Conservation (phyloP, 768 basidiomycete species). For the Pleurotus salmoneostramineus region DNA sequence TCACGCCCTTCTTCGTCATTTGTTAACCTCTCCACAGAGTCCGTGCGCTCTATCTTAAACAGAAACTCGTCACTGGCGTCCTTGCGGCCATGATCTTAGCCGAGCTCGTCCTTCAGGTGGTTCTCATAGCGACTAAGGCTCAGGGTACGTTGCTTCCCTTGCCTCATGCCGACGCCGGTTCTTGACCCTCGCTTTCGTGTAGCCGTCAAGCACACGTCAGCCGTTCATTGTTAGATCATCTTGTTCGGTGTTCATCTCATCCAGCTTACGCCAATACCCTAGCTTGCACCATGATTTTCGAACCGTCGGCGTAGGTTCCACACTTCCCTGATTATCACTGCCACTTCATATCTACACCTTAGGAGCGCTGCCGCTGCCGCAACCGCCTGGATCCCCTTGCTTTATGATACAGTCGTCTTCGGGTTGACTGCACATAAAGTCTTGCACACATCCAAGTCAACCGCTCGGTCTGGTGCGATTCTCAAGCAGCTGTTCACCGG, state of each 20-base stretch:
- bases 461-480: slow-evolving; percentile 25
- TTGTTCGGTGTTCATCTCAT: not conserved
- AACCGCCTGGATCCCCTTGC: slow-evolving; percentile 45
- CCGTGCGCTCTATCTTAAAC: slow-evolving; percentile 18
- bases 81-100: not conserved
- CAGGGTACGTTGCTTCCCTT: slow-evolving; percentile 14
- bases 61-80: not conserved
- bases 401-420: slow-evolving; percentile 42
- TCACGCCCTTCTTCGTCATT: not conserved
- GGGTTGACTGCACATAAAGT: slow-evolving; percentile 33
- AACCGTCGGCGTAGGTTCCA: not conserved
- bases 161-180: not conserved
- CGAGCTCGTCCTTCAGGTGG: not conserved
- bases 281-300: not conserved
- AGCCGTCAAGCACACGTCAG: no score
- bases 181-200: no score
- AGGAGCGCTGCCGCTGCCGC: slow-evolving; percentile 38
- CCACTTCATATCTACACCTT: slow-evolving; percentile 12
- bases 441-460: slow-evolving; percentile 27
- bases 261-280: not conserved
- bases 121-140: slow-evolving; percentile 27
- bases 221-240: no score
- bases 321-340: not conserved
- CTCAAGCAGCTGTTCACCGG: slow-evolving; percentile 38
- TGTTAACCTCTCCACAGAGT: slow-evolving; percentile 15